A percentile compares a stretch with the other conserved stretches of the same genome.
Evolutionary conservation across 2,329 filamentous ascomycete species (phyloP).

Genomic region (Ceratocystis lukuohia): DNA sequence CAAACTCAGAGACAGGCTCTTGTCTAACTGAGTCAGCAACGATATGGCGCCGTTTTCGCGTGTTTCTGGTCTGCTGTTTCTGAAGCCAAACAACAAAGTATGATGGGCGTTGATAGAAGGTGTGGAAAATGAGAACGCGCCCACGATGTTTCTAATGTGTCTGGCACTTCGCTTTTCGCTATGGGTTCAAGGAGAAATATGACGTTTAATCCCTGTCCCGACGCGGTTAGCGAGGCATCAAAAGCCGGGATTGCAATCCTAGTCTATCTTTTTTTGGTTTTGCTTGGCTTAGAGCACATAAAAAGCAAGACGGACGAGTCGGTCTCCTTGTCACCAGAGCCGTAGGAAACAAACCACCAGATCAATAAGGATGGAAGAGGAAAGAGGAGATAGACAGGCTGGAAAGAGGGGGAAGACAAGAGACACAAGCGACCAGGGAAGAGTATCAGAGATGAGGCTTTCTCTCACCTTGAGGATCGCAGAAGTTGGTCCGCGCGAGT

Average conservation of each 20-base stretch:
- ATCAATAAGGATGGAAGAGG: neutral
- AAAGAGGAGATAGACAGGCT: neutral
- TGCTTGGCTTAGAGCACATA: neutral
- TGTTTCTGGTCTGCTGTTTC: too few species aligned
- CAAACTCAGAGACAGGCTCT: neutral
- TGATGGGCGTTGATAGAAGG: neutral
- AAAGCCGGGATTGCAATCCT: neutral
- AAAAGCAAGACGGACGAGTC: neutral
- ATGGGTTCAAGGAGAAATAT: neutral
- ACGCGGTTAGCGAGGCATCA: slow-evolving; percentile 17
- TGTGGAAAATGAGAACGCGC: neutral
- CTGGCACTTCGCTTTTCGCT: slow-evolving; percentile 3
- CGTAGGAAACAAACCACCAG: neutral
- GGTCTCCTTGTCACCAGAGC: neutral
- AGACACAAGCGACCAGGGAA: neutral
- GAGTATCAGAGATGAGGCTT: neutral
- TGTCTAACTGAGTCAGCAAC: too few species aligned
- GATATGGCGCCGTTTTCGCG: too few species aligned
- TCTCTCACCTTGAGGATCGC: neutral
- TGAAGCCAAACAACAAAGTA: neutral
- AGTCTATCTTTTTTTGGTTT: neutral
- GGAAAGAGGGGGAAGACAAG: neutral
- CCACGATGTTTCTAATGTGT: slow-evolving; percentile 7
- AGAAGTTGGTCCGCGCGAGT: neutral
- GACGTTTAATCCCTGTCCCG: slow-evolving; percentile 15